phyloP scores from a whole-genome alignment of 2,329 filamentous ascomycete species.

The Orbilia oligospora region DNA sequence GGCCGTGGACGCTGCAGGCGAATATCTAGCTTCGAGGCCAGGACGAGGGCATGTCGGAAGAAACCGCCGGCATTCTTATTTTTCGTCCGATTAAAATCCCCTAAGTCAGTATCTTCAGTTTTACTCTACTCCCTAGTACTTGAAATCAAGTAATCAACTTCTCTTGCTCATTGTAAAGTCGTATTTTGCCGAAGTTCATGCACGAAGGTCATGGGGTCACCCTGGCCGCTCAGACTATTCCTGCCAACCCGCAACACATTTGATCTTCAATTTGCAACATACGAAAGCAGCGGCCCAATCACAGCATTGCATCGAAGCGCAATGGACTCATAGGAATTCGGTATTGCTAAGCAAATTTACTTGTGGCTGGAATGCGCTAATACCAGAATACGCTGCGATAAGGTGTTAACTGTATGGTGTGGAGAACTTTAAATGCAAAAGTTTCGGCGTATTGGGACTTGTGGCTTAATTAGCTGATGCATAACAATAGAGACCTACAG shows the following conservation, averaged over 20 bases:
- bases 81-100: constrained; percentile 53
- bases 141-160: not conserved
- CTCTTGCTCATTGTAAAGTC: constrained; percentile 19
- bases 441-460: too few relatives aligned
- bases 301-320: too few relatives aligned
- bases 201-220: constrained; percentile 60
- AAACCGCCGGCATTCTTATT: constrained; percentile 46
- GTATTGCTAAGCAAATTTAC: not conserved
- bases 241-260: constrained; percentile 11
- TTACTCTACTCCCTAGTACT: not conserved
- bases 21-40: constrained; percentile 22
- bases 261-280: constrained; percentile 9
- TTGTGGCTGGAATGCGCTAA: not conserved
- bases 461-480: too few relatives aligned
- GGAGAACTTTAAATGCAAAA: not conserved
- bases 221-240: constrained; percentile 28
- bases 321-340: not conserved
- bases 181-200: constrained; percentile 60
- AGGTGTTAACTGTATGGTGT: not conserved
- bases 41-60: constrained; percentile 44
- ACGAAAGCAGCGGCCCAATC: not conserved
- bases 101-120: not conserved
- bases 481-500: too few relatives aligned
- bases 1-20: constrained; percentile 27
- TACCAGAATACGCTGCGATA: not conserved